Evolutionary conservation across 2,329 filamentous ascomycete species (phyloP).

Genomic region (Knoxdaviesia proteae): DNA sequence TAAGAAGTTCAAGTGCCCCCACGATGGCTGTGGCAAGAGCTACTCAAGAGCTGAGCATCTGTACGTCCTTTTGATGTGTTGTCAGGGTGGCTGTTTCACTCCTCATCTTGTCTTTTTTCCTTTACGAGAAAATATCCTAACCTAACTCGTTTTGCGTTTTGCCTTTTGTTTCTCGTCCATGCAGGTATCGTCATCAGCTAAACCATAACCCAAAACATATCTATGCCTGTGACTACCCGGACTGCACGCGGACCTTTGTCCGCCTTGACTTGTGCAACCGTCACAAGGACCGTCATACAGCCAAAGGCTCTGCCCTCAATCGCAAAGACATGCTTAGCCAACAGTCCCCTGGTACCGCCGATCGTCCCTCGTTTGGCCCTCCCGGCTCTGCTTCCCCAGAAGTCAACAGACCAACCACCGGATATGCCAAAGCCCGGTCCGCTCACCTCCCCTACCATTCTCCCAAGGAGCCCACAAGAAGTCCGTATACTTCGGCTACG

Average conservation of each 20-base stretch:
- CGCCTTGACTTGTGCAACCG: constrained; percentile 80
- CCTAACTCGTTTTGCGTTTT: neutral
- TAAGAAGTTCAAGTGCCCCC: constrained; percentile 67
- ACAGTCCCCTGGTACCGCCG: constrained; percentile 14
- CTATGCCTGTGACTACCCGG: constrained; percentile 79
- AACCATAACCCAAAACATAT: constrained; percentile 95
- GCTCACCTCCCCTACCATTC: constrained; percentile 23
- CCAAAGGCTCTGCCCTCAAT: constrained; percentile 56
- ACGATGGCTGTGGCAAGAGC: constrained; percentile 79
- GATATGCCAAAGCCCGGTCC: constrained; percentile 7
- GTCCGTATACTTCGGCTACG: constrained; percentile 25
- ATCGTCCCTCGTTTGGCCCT: constrained; percentile 18
- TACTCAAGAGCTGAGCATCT: constrained; percentile 94
- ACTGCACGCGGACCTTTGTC: constrained; percentile 79
- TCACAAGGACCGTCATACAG: constrained; percentile 62
- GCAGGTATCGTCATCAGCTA: constrained; percentile 67
- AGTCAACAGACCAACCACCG: constrained; percentile 18
- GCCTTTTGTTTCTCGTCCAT: neutral
- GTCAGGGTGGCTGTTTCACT: neutral
- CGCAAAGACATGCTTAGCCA: constrained; percentile 34
- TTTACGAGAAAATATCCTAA: neutral
- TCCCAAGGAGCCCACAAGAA: constrained; percentile 20
- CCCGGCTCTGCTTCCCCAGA: constrained; percentile 26
- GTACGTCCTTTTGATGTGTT: constrained; percentile 26
- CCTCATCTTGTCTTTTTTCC: neutral